Evolutionary conservation across 306 rosid genomes (phyloP), one percentile per base, ranked within the genome.

Genomic region (Senna siamea): DNA sequence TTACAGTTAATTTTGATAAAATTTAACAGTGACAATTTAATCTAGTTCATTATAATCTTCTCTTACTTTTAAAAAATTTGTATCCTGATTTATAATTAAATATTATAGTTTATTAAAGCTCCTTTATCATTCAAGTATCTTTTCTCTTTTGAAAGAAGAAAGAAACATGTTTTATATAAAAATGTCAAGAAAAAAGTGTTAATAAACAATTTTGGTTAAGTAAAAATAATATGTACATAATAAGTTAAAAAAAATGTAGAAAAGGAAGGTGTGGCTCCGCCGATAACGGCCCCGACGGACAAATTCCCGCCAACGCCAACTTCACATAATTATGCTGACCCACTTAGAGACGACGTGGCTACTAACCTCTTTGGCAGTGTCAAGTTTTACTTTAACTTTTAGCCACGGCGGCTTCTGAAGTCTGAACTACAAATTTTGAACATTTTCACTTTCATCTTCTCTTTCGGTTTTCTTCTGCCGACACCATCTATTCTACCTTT

Each of bases 331-430:
- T 47, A 51, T 52, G 52, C 41, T 18, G 69, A 43, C 57, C 73
- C 69, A 51, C 70, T 32, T 1, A n/a, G 41, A 44, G 57, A 57
- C 75, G 72, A 73, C 85, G 83, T 82, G 85, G 81, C 79, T 9
- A 5, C n/a, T n/a, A n/a, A n/a, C 66, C 26, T 0, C 26, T 17
- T 60, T 20, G 11, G 46, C 66, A n/a, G 26, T 41, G 9, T 59
- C 15, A 1, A 1, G 22, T 60, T 60, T 60, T 34, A 35, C 50
- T 44, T 11, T 44, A 2, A 11, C 50, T 5, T 6, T 35, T 10
- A 14, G 9, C 20, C 54, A 0, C 51, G 51, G 17, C 51, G 51
- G 51, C 17, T 12, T 44, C 17, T 12, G 17, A 1, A 44, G 51
- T 9, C 66, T 6, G 30, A 40, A 32, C 44, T 73, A 48, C 54